Evolutionary conservation across 805 yeast genomes (phyloP).

Genomic region (Kodamaea fukazawae): DNA sequence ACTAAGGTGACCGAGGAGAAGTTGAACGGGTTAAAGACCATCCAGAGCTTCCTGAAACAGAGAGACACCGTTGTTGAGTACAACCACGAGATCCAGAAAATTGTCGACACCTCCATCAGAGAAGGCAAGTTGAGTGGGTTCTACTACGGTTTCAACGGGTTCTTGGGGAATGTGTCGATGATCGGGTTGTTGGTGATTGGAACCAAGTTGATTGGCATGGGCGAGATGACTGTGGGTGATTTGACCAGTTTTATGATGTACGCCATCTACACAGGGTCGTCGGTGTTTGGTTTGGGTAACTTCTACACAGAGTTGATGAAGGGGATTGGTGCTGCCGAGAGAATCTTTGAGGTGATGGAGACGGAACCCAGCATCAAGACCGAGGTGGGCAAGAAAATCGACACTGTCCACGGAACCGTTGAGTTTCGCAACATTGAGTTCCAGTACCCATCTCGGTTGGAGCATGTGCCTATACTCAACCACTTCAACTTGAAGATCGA

Average conservation of each 20-base stretch:
- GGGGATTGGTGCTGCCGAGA: slow-evolving; percentile 93
- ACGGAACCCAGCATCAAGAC: slow-evolving; percentile 71
- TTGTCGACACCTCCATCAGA: slow-evolving; percentile 62
- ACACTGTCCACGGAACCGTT: slow-evolving; percentile 52
- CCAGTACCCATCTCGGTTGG: slow-evolving; percentile 75
- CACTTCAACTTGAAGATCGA: slow-evolving; percentile 57
- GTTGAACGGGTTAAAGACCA: slow-evolving; percentile 77
- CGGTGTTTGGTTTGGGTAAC: slow-evolving; percentile 85
- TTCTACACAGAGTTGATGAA: slow-evolving; percentile 95
- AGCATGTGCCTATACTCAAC: slow-evolving; percentile 62
- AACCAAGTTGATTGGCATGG: slow-evolving; percentile 73
- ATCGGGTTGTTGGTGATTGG: slow-evolving; percentile 79
- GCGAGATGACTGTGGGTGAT: slow-evolving; percentile 82
- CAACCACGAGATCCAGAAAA: slow-evolving; percentile 65
- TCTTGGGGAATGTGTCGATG: slow-evolving; percentile 78
- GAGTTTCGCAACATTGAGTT: slow-evolving; percentile 63
- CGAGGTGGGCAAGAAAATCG: slow-evolving; percentile 52
- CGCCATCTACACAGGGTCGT: slow-evolving; percentile 90
- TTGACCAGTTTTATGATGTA: slow-evolving; percentile 92
- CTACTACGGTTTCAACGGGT: slow-evolving; percentile 75
- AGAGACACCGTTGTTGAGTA: slow-evolving; percentile 71
- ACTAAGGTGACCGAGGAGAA: slow-evolving; percentile 93
- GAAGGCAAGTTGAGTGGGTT: slow-evolving; percentile 80
- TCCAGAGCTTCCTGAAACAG: slow-evolving; percentile 90
- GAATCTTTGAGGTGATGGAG: slow-evolving; percentile 84